Base-by-base conservation (phyloP, 345 rosid genomes). In the Acer negundo region DNA sequence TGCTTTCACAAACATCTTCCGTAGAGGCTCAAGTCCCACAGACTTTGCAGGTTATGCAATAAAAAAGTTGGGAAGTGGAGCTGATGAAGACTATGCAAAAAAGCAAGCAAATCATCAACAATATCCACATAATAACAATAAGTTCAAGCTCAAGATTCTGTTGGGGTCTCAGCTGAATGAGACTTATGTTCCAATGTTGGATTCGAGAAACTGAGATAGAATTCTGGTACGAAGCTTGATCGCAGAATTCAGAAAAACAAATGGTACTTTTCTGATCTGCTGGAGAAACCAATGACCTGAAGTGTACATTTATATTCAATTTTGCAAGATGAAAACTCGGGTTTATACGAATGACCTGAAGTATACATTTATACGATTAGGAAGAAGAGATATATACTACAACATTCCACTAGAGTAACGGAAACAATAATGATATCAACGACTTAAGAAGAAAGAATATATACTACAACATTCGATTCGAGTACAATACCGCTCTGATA, bases 211-310 rank as follows among this genome's bases (percentile, higher is more conserved):
- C 77, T 86, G 3, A 79, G 88, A 71, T 86, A 86, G 91, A 82
- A 80, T 71, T 78, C 78, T 12, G 84, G 89, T 17, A 61, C 40
- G 80, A 90, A 86, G 77, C 65, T 82, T 56, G 87, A 85, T 73
- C 69, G 78, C 0, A 84, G 89, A 40, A 42, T 62, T 3, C 49
- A 77, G 4, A 82, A 67, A 59, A 80, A 85, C 13, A 86, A 85
- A 55, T 81, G 90, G 90, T 86, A 85, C 73, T 78, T 90, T 77
- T 87, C 88, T 12, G 87, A 87, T 2, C 79, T 86, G 51, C 61
- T 90, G 75, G 88, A 85, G 84, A 88, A 86, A 62, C 89, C 90
- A 42, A 77, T 69, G 84, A 62, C 87, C 35, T 82, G 79, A 81
- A 10, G 7, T 23, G 42, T 49, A 6, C 12, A 53, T 35, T 75